Percentiles rank a stretch among this genome's conserved stretches.
phyloP scores from a whole-genome alignment of 495 filamentous ascomycete species.

The Pyronema domesticum region DNA sequence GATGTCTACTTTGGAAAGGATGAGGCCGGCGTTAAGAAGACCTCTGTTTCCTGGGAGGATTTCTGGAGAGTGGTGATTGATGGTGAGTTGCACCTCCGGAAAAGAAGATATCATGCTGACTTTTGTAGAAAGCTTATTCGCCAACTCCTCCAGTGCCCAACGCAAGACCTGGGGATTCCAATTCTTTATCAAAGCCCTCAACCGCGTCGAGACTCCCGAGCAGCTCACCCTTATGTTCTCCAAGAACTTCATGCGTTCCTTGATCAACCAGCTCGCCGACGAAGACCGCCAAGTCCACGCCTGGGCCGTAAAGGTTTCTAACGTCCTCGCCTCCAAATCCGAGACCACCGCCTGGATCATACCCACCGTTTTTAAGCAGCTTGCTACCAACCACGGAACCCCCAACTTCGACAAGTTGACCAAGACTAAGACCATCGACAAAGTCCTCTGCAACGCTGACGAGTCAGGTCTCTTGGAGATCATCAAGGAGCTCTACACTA shows the following conservation, averaged over 20 bases:
- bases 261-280: slow-evolving; percentile 76
- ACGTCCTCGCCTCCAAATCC: slow-evolving; percentile 47
- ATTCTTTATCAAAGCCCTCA: slow-evolving; percentile 55
- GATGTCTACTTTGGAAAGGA: slow-evolving; percentile 30
- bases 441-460: slow-evolving; percentile 46
- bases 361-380: slow-evolving; percentile 38
- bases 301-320: slow-evolving; percentile 53
- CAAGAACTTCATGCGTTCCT: slow-evolving; percentile 60
- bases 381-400: slow-evolving; percentile 50
- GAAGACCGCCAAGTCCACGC: slow-evolving; percentile 70
- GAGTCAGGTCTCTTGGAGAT: slow-evolving; percentile 28
- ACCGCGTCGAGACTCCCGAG: slow-evolving; percentile 7
- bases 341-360: slow-evolving; percentile 44
- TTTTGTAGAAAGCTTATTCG: slow-evolving; percentile 55
- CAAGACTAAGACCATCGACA: slow-evolving; percentile 74
- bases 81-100: slow-evolving; percentile 34
- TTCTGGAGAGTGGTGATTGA: slow-evolving; percentile 89
- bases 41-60: slow-evolving; percentile 40
- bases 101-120: slow-evolving; percentile 7
- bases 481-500: slow-evolving; percentile 30
- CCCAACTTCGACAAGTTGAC: slow-evolving; percentile 74
- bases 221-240: slow-evolving; percentile 46
- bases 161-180: slow-evolving; percentile 84
- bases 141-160: slow-evolving; percentile 58
- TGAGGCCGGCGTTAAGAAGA: slow-evolving; percentile 22